These are phyloP conservation scores for Croton setiger DNA, from an alignment of 441 rosid genomes.

Conservation along the genomic window DNA sequence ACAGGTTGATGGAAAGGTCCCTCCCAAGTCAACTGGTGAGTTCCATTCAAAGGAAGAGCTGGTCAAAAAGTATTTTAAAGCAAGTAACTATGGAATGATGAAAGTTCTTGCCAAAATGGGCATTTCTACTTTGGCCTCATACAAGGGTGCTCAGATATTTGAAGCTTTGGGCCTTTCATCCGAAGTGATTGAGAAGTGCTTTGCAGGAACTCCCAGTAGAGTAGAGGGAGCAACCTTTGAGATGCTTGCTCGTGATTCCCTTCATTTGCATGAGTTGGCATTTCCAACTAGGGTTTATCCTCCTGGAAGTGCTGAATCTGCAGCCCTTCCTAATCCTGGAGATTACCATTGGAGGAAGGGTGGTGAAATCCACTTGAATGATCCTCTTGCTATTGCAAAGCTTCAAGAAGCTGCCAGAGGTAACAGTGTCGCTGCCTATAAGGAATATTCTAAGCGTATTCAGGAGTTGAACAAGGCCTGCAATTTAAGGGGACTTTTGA, in stretches of 20 bases:
- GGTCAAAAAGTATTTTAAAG: constrained; percentile 92
- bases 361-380: constrained; percentile 98
- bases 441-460: constrained; percentile 92
- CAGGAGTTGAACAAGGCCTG: constrained; percentile 89
- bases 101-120: constrained; percentile 99
- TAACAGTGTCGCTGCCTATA: constrained; percentile 92
- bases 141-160: constrained; percentile 99
- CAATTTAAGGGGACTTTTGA: constrained; percentile 93
- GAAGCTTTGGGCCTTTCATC: constrained; percentile 99
- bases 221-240: constrained; percentile 99
- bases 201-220: constrained; percentile 99
- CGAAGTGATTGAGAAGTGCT: constrained; percentile 94
- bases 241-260: constrained; percentile 91
- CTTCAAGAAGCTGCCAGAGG: constrained; percentile 95
- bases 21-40: constrained; percentile 83
- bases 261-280: constrained; percentile 86
- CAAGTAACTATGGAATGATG: constrained; percentile 99
- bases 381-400: constrained; percentile 97
- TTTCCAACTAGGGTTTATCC: constrained; percentile 72
- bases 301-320: constrained; percentile 98
- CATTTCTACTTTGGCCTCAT: constrained; percentile 96
- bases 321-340: constrained; percentile 93
- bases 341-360: constrained; percentile 99
- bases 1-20: constrained; percentile 98
- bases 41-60: constrained; percentile 85